Percentiles rank a stretch among this genome's conserved stretches.
phyloP scores from a whole-genome alignment of 31 red algal species.

The Asparagopsis taxiformis region DNA sequence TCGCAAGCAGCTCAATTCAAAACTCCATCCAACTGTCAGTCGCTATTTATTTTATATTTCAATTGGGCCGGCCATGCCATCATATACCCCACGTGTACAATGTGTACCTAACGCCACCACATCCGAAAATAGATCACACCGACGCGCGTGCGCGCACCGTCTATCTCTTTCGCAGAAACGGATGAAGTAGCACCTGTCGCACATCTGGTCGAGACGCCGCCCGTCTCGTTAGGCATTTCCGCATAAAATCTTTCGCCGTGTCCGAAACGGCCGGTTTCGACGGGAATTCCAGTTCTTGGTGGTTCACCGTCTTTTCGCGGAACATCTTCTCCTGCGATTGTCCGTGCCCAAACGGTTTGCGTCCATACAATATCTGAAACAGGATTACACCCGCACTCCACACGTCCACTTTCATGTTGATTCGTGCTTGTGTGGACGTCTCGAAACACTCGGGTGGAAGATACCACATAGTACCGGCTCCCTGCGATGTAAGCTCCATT shows the following conservation, averaged over 20 bases:
- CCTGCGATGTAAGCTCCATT: slow-evolving; percentile 97
- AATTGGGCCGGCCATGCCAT: too few relatives aligned
- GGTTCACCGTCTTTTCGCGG: slow-evolving; percentile 73
- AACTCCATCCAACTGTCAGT: too few relatives aligned
- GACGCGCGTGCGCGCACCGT: not conserved
- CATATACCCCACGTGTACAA: too few relatives aligned
- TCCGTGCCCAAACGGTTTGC: slow-evolving; percentile 92
- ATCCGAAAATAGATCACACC: not conserved
- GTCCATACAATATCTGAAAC: slow-evolving; percentile 96
- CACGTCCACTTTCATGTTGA: slow-evolving; percentile 95
- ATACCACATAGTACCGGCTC: slow-evolving; percentile 99
- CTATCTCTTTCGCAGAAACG: slow-evolving; percentile 34
- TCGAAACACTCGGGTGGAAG: slow-evolving; percentile 98
- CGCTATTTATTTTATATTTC: too few relatives aligned
- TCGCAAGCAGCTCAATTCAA: too few relatives aligned
- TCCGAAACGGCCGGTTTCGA: slow-evolving; percentile 60
- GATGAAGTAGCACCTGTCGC: slow-evolving; percentile 57
- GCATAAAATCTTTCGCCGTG: slow-evolving; percentile 86
- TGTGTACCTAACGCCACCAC: not conserved
- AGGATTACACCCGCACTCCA: slow-evolving; percentile 95
- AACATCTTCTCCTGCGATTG: slow-evolving; percentile 91
- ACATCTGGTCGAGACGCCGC: slow-evolving; percentile 70
- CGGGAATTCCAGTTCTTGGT: slow-evolving; percentile 85
- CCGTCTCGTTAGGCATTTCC: slow-evolving; percentile 69
- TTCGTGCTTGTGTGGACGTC: slow-evolving; percentile 35